Evolutionary conservation across 164 flowering plant genomes (phyloP).

Genomic region (Hamamelis virginiana): DNA sequence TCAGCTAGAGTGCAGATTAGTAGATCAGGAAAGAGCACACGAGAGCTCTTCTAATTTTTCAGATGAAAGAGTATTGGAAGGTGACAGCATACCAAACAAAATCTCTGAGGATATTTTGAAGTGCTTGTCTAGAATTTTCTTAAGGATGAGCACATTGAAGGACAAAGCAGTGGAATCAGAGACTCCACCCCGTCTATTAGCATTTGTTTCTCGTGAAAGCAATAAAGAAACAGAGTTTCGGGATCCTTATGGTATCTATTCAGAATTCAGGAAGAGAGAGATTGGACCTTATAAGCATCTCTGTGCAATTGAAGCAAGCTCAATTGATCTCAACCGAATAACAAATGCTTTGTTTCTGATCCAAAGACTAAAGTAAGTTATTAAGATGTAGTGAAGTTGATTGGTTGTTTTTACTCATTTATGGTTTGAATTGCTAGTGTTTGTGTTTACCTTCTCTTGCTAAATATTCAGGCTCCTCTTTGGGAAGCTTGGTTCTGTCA

Average conservation of each 20-base stretch:
- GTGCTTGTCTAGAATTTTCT: constrained; percentile 48
- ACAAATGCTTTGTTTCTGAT: constrained; percentile 35
- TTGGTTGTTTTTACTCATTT: not conserved
- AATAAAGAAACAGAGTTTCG: constrained; percentile 15
- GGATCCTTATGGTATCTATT: constrained; percentile 41
- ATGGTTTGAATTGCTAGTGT: not conserved
- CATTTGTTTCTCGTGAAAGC: constrained; percentile 16
- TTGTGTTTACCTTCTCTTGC: not conserved
- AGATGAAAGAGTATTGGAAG: constrained; percentile 26
- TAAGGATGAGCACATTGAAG: constrained; percentile 40
- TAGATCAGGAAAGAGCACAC: constrained; percentile 39
- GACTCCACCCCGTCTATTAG: constrained; percentile 9
- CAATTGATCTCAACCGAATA: constrained; percentile 29
- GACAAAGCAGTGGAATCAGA: constrained; percentile 29
- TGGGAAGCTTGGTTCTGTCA: constrained; percentile 36
- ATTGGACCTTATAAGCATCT: constrained; percentile 32
- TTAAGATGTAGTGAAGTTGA: not conserved
- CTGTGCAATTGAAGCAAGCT: constrained; percentile 25
- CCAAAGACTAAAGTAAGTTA: constrained; percentile 40
- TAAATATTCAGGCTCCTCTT: constrained; percentile 27
- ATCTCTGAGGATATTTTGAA: constrained; percentile 56
- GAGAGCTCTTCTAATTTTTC: constrained; percentile 34
- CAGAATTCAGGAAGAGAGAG: constrained; percentile 15
- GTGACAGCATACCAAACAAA: constrained; percentile 40
- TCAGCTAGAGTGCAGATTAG: constrained; percentile 39